Evolutionary conservation across 2,329 filamentous ascomycete genomes (phyloP).

Genomic region (Mycosphaerella arachidis): DNA sequence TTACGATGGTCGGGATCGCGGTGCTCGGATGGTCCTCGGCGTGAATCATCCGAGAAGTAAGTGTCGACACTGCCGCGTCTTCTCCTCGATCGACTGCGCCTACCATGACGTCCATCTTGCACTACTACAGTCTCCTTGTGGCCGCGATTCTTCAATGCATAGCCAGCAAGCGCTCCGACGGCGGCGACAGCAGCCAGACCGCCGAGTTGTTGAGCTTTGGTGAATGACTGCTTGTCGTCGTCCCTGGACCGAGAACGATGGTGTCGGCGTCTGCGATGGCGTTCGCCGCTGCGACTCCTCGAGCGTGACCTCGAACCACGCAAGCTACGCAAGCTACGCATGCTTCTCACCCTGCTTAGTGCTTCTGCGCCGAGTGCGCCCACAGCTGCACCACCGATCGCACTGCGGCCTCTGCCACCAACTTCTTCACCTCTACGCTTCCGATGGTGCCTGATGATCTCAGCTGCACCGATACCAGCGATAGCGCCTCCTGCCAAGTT

Average conservation of each 20-base stretch:
- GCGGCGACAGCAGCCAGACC: conserved; percentile 58
- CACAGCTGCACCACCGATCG: conserved; percentile 57
- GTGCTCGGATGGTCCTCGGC: conserved; percentile 10
- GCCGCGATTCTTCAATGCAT: conserved; percentile 48
- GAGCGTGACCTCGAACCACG: conserved; percentile 16
- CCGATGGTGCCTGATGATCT: conserved; percentile 55
- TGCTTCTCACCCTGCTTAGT: conserved; percentile 47
- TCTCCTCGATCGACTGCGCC: conserved; percentile 43
- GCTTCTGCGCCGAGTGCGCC: conserved; percentile 59
- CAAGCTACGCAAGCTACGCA: conserved; percentile 21
- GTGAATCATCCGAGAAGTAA: conserved; percentile 19
- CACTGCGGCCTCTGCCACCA: conserved; percentile 49
- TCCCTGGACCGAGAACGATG: conserved; percentile 4
- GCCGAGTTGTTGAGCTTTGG: conserved; percentile 50
- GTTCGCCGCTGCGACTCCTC: conserved; percentile 20
- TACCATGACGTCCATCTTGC: conserved; percentile 34
- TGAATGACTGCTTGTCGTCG: conserved; percentile 22
- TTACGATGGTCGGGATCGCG: conserved; percentile 50
- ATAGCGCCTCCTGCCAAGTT: conserved; percentile 60
- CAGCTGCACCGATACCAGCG: conserved; percentile 57
- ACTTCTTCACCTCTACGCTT: conserved; percentile 53
- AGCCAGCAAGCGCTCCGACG: conserved; percentile 55
- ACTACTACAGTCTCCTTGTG: conserved; percentile 44
- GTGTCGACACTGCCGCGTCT: conserved; percentile 39
- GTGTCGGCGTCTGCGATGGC: conserved; percentile 17